phyloP scores from a whole-genome alignment of 495 filamentous ascomycete species.

The Trichoderma orchidacearum region DNA sequence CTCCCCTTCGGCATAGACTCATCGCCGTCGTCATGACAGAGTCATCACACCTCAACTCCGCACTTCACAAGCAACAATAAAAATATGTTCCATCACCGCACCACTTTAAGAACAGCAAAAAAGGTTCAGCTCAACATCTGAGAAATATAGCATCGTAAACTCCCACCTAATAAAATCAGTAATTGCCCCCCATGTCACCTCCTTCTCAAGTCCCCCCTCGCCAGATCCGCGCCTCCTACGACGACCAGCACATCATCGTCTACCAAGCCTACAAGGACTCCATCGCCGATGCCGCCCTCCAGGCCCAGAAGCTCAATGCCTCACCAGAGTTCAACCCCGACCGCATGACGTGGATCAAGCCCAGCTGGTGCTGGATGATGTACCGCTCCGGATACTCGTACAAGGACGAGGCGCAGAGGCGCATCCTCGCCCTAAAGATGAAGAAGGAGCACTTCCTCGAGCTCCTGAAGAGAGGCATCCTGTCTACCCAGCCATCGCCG shows the following conservation, averaged over 20 bases:
- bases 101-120: too few relatives aligned
- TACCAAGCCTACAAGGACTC: constrained; percentile 46
- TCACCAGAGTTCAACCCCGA: constrained; percentile 34
- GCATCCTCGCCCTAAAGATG: constrained; percentile 41
- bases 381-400: constrained; percentile 42
- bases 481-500: constrained; percentile 2
- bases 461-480: constrained; percentile 18
- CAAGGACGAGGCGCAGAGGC: constrained; percentile 33
- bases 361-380: constrained; percentile 53
- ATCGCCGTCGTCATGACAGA: background rate
- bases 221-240: constrained; percentile 39
- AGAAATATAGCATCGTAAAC: too few relatives aligned
- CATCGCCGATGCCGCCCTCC: constrained; percentile 42
- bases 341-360: constrained; percentile 59
- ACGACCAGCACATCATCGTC: constrained; percentile 38
- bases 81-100: too few relatives aligned
- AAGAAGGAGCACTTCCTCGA: constrained; percentile 26
- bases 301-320: constrained; percentile 33
- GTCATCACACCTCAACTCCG: background rate
- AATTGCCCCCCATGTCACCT: background rate
- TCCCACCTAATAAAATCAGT: background rate
- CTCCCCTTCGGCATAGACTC: background rate
- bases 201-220: constrained; percentile 22
- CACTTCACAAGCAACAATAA: too few relatives aligned
- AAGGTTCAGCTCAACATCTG: too few relatives aligned